phyloP scores from a whole-genome alignment of 257 asterid genomes.

The Solanum infundibuliforme region DNA sequence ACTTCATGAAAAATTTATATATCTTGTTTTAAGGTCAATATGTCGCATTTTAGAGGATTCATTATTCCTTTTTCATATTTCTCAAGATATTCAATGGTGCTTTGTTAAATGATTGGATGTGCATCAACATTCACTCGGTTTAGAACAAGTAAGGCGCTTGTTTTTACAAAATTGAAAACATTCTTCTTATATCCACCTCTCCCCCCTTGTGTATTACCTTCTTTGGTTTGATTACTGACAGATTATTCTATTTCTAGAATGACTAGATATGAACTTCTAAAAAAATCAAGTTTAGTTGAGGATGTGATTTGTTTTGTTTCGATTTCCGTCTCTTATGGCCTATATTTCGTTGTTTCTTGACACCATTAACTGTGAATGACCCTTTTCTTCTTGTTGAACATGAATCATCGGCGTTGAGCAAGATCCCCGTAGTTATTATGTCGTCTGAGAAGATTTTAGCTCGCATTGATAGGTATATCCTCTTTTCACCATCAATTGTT shows the following conservation, averaged over 20 bases:
- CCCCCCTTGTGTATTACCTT: too few relatives aligned
- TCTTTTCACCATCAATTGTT: neutral
- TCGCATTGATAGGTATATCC: slow-evolving; percentile 61
- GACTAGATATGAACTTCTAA: slow-evolving; percentile 94
- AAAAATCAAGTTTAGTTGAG: slow-evolving; percentile 54
- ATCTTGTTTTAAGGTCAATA: too few relatives aligned
- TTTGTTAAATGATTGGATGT: too few relatives aligned
- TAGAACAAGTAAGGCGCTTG: too few relatives aligned
- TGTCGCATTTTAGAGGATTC: too few relatives aligned
- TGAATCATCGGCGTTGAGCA: slow-evolving; percentile 51
- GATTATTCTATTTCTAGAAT: slow-evolving; percentile 95
- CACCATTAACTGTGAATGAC: neutral
- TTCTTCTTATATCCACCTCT: too few relatives aligned
- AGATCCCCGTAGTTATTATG: slow-evolving; percentile 84
- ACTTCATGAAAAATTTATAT: too few relatives aligned
- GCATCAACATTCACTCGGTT: too few relatives aligned
- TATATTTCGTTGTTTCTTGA: neutral
- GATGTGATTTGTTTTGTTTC: neutral
- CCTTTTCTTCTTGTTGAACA: slow-evolving; percentile 9
- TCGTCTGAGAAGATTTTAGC: slow-evolving; percentile 69
- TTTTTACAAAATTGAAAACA: too few relatives aligned
- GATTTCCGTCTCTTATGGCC: neutral
- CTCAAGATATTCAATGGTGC: too few relatives aligned
- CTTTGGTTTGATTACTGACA: slow-evolving; percentile 22
- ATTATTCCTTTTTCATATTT: too few relatives aligned